Evolutionary conservation across 2,329 filamentous ascomycete genomes (phyloP).

Genomic region (Esteya vermicola): DNA sequence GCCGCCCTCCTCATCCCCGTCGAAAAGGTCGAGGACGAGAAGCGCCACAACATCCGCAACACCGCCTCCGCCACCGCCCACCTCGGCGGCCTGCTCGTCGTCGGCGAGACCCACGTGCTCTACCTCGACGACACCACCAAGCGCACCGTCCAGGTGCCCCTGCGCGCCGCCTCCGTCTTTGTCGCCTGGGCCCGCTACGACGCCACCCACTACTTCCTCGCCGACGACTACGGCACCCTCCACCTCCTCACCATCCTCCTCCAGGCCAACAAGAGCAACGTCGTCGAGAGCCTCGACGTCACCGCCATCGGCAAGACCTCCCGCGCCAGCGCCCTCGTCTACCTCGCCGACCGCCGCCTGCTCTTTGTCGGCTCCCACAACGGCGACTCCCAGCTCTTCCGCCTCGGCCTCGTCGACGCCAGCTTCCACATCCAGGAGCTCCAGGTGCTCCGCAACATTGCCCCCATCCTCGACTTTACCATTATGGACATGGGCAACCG

Average conservation of each 20-base stretch:
- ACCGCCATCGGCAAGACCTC: constrained; percentile 52
- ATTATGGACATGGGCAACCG: constrained; percentile 93
- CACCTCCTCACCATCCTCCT: constrained; percentile 72
- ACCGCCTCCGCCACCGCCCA: constrained; percentile 38
- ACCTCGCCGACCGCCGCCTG: constrained; percentile 54
- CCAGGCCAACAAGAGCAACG: constrained; percentile 41
- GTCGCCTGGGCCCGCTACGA: constrained; percentile 86
- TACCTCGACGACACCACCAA: constrained; percentile 74
- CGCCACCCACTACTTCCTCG: constrained; percentile 68
- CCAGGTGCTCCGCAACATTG: constrained; percentile 72
- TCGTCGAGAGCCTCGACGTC: constrained; percentile 61
- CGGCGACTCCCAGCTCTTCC: constrained; percentile 76
- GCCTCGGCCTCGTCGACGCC: constrained; percentile 37
- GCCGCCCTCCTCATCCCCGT: constrained; percentile 50
- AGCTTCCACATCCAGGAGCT: constrained; percentile 36
- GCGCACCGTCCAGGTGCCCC: constrained; percentile 45
- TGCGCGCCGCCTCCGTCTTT: constrained; percentile 70
- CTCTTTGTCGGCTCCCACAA: constrained; percentile 87
- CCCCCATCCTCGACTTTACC: constrained; percentile 79
- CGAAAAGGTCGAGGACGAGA: constrained; percentile 36
- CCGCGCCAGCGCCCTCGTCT: constrained; percentile 64
- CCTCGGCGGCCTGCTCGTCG: constrained; percentile 55
- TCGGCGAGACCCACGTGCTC: constrained; percentile 67
- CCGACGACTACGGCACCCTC: constrained; percentile 78
- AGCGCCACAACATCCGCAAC: constrained; percentile 46